Base-by-base conservation (phyloP, 2,329 filamentous ascomycete species). In the Fusarium musae region DNA sequence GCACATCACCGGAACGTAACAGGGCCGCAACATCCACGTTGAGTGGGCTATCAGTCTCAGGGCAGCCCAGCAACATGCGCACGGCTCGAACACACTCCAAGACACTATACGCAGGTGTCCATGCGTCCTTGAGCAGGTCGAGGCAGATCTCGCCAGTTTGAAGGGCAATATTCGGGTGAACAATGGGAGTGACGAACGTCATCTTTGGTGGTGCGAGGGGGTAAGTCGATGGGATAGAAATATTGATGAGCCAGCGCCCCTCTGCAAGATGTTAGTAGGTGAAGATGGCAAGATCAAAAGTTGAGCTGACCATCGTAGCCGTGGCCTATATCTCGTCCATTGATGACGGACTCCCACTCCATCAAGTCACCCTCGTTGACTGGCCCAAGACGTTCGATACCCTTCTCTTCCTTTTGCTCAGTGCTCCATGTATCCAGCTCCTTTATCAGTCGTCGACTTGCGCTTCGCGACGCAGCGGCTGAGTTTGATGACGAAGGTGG, bases 81-180 rank as follows among this genome's bases (percentile, higher is more conserved):
- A 96, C 88, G 52, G 90, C 90, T 76, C 93, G 91, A 78, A 96
- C 84, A 69, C 92, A 93, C 78, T 92, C 89, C 40, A 92, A 88
- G 26, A 98, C 88, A 44, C 92, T 95, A 82, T 97, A 96, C 23
- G 94, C 91, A 2, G 95, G 93, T 66, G 93, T 93, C 96, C 96
- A 98, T 23, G 88, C 88, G 62, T 92, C 88, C 79, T 88, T 88
- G 67, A 99, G 87, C 70, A 98, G 87, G 80, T 98, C 96, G 34
- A 98, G 90, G 82, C 96, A 99, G 79, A 99, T 96, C 83, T 98
- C 95, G 76, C 96, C 96, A 5, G 90, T 95, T 75, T 87, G 77
- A 71, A 89, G 85, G 59, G 86, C 85, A 37, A 90, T 90, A 83
- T 98, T 98, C 53, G 95, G 91, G 84, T 97, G 95, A 78, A 94